A percentile compares a stretch with the other conserved stretches of the same genome.
Conservation (phyloP, 176 grass and related monocot species). For the Avena eriantha region DNA sequence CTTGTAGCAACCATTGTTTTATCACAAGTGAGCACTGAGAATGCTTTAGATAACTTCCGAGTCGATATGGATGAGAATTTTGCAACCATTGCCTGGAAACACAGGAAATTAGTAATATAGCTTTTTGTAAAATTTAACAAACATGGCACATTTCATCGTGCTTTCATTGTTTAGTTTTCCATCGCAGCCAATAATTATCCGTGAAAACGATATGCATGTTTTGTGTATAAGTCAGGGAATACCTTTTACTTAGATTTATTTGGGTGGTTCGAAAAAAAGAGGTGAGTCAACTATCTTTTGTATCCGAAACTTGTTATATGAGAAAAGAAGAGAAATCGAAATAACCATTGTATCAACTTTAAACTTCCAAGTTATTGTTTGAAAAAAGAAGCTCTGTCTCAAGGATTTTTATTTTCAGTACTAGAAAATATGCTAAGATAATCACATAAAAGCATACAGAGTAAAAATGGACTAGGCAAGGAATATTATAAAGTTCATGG, state of each 20-base stretch:
- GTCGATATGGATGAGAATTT: slow-evolving; percentile 81
- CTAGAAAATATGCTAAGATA: neutral
- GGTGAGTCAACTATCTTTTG: neutral
- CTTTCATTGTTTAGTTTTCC: neutral
- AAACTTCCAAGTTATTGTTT: neutral
- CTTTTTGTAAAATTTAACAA: neutral
- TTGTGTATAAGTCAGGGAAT: neutral
- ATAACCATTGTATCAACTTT: neutral
- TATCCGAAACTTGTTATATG: too few species aligned
- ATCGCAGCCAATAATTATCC: neutral
- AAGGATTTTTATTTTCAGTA: neutral
- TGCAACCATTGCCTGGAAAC: slow-evolving; percentile 72
- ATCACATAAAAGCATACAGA: neutral
- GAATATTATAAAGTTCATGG: neutral
- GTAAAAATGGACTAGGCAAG: neutral
- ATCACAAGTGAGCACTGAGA: slow-evolving; percentile 63
- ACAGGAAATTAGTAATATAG: neutral
- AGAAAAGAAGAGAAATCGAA: neutral
- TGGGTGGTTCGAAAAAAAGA: neutral
- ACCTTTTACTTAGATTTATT: neutral
- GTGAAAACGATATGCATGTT: neutral
- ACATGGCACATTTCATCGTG: neutral
- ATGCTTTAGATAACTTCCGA: slow-evolving; percentile 73
- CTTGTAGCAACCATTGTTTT: slow-evolving; percentile 81
- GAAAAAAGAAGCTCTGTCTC: neutral